phyloP scores from a whole-genome alignment of 306 rosid genomes.

The Cicer cuneatum region DNA sequence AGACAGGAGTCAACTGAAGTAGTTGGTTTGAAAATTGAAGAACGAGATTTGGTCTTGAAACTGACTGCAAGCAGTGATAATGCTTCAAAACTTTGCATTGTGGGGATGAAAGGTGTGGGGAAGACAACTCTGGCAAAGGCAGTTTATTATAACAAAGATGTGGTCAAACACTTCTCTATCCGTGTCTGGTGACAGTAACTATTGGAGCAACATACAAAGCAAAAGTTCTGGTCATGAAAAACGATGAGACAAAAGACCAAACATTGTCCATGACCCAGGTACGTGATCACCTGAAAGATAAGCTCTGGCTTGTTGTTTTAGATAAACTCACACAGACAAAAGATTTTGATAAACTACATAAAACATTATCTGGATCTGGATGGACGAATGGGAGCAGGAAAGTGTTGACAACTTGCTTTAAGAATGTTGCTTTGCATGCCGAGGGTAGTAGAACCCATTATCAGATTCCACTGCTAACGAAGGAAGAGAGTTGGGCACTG shows the following conservation, averaged over 20 bases:
- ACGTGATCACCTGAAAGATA: slow-evolving; percentile 6
- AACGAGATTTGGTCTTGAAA: slow-evolving; percentile 18
- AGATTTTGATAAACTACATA: slow-evolving; percentile 13
- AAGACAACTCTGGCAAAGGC: slow-evolving; percentile 54
- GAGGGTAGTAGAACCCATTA: background rate
- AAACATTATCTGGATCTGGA: background rate
- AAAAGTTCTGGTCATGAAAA: slow-evolving; percentile 35
- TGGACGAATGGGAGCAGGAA: slow-evolving; percentile 39
- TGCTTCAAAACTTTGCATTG: slow-evolving; percentile 37
- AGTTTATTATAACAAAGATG: slow-evolving; percentile 33
- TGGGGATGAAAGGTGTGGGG: slow-evolving; percentile 55
- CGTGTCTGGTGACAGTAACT: slow-evolving; percentile 40
- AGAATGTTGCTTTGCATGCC: slow-evolving; percentile 23
- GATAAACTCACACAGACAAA: slow-evolving; percentile 37
- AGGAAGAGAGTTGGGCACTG: slow-evolving; percentile 47
- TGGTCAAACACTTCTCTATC: slow-evolving; percentile 23
- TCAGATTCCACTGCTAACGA: slow-evolving; percentile 46
- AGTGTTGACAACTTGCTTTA: slow-evolving; percentile 41
- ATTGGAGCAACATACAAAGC: slow-evolving; percentile 3
- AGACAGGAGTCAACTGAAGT: slow-evolving; percentile 33
- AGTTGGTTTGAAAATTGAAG: slow-evolving; percentile 43
- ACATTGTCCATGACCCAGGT: background rate
- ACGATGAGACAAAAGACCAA: slow-evolving; percentile 18
- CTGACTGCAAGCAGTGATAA: slow-evolving; percentile 12
- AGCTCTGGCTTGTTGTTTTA: slow-evolving; percentile 36